Evolutionary conservation across 371 early-diverging fungal species (phyloP), one percentile per base, ranked within the genome.

Genomic region (Rhizopus stolonifer): DNA sequence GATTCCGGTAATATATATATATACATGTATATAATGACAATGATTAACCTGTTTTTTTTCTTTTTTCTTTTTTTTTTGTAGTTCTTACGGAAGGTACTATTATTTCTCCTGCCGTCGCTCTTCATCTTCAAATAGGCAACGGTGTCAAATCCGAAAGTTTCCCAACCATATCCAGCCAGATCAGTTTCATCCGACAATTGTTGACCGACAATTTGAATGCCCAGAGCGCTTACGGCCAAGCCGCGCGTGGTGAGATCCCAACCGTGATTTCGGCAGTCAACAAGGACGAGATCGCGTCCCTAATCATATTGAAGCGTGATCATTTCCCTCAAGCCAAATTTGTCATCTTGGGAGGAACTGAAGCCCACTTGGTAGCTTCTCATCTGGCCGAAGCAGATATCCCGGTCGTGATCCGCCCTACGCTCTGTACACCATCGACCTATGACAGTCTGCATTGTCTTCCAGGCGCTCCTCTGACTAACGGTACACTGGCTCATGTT

Each of bases 381-480:
- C 67, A 83, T 48, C 61, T 90, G 13, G 83, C 85, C 7, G 59
- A 74, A 31, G 69, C 72, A 2, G 43, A 79, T 5, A 77, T 87
- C 14, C 74, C 85, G 10, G 88, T 90, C 13, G 68, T 92, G 19
- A 68, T 92, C 22, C 49, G 53, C 7, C 89, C 89, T 10, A 67
- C 77, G 3, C 74, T 86, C 8, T 89, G 90, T 64, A 85, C 83
- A 1, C 90, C 90, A 1, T 47, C 51, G 17, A 44, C 58, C 4
- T 92, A 85, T 78, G 82, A 84, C n/a, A 76, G 84, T n/a, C 80
- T 81, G 23, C 72, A 80, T 47, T 90, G 90, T 61, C 58, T 83
- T 31, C 76, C 84, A 19, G 83, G 83, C 10, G 75, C 74, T 0
- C 86, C 82, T 8, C 50, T 81, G n/a, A 74, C 77, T 5, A 71